Conservation (phyloP, 2,329 filamentous ascomycete species). For the Fusarium sp. region DNA sequence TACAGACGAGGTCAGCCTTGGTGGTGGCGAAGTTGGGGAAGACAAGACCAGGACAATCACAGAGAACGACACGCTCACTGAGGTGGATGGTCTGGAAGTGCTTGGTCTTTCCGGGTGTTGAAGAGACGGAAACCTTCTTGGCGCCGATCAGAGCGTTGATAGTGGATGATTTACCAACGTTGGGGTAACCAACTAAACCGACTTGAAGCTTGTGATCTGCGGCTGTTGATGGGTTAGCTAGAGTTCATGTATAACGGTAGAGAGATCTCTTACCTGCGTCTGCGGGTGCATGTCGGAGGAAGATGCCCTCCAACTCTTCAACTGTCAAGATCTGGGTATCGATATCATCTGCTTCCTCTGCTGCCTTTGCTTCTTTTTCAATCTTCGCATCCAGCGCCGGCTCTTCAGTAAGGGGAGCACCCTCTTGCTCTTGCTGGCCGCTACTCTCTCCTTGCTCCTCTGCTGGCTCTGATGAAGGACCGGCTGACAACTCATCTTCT, state of each 20-base stretch:
- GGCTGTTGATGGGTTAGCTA: slow-evolving; percentile 48
- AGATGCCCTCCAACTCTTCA: slow-evolving; percentile 90
- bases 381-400: slow-evolving; percentile 42
- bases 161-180: slow-evolving; percentile 98
- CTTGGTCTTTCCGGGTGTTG: slow-evolving; percentile 98
- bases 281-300: slow-evolving; percentile 75
- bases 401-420: slow-evolving; percentile 47
- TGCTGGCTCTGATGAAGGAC: slow-evolving; percentile 37
- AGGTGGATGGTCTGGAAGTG: slow-evolving; percentile 99
- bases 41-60: slow-evolving; percentile 97
- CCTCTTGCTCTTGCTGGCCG: slow-evolving; percentile 41
- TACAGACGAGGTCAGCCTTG: slow-evolving; percentile 95
- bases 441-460: slow-evolving; percentile 44
- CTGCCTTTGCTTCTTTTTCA: slow-evolving; percentile 34
- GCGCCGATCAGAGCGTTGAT: slow-evolving; percentile 99
- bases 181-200: slow-evolving; percentile 95
- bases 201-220: slow-evolving; percentile 79
- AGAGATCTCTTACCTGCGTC: slow-evolving; percentile 59
- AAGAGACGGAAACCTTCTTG: slow-evolving; percentile 98
- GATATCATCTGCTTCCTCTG: slow-evolving; percentile 54
- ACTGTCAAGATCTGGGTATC: slow-evolving; percentile 88
- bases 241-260: neutral
- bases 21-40: slow-evolving; percentile 98
- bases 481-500: slow-evolving; percentile 51
- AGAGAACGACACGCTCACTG: slow-evolving; percentile 87